Base-by-base conservation (phyloP, 331 rosid species). In the Malus hybrid region DNA sequence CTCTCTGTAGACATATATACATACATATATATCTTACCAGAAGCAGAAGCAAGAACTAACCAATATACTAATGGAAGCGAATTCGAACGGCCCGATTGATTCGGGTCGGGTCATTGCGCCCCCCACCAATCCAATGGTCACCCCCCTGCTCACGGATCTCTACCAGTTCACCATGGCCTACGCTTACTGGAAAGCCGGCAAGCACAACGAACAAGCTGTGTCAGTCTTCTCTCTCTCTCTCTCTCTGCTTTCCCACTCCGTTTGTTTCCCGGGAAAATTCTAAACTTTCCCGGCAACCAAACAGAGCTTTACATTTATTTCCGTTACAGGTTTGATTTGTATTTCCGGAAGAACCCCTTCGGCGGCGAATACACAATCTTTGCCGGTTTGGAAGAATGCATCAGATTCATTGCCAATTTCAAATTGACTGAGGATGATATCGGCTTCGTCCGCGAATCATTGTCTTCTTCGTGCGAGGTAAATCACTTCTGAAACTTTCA, bases 81-180 rank as follows among this genome's bases (percentile, higher is more conserved):
- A 57, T 60, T 73, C 56, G 78, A 94, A 90, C 84, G 94, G 91
- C 20, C 85, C 86, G 11, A 78, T 48, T 48, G 86, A 81, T 59
- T 73, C 85, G 10, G 66, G 61, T 77, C 85, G 62, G 85, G 76
- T 69, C 2, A 22, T 91, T 5, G 66, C 66, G 2, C 86, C 85
- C 7, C 99, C 99, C 14, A 90, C 92, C 20, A 95, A 95, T 57
- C 97, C 99, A 24, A 92, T 95, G 96, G 97, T 92, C 16, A 85
- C 97, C 69, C 99, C 99, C 71, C 84, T 95, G 46, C 93, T 95
- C 7, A 92, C 97, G 56, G 97, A 95, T 87, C 97, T 80, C 71
- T 95, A 95, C 77, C 99, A 92, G 84, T 95, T 89, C 85, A 95
- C 97, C 74, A 95, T 95, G 99, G 97, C 97, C 81, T 95, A 95